phyloP scores from a whole-genome alignment of 2,329 filamentous ascomycete species.

The Ophiostoma ulmi region DNA sequence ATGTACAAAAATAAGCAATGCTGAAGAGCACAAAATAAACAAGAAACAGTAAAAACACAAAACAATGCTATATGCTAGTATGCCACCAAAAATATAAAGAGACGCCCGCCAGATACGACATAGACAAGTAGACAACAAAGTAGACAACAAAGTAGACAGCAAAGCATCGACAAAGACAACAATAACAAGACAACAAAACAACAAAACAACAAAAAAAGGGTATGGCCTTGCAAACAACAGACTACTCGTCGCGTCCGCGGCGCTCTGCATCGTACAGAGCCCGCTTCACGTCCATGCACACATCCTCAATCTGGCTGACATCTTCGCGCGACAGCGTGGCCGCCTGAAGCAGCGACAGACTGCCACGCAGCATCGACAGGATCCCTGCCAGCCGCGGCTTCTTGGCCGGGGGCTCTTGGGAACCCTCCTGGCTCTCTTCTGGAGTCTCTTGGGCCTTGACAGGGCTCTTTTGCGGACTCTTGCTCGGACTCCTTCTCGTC shows the following conservation, averaged over 20 bases:
- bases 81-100: not conserved
- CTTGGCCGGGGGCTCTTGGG: conserved; percentile 19
- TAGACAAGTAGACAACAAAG: not conserved
- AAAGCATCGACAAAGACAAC: not conserved
- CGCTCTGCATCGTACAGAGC: conserved; percentile 67
- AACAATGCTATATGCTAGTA: conserved; percentile 12
- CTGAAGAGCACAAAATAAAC: not conserved
- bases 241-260: conserved; percentile 42
- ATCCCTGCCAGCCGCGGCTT: conserved; percentile 45
- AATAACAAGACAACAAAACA: not conserved
- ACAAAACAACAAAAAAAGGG: not conserved
- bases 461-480: not conserved
- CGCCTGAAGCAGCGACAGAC: conserved; percentile 55
- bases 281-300: conserved; percentile 72
- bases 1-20: not conserved
- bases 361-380: conserved; percentile 47
- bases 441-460: not conserved
- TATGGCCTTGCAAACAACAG: conserved; percentile 12
- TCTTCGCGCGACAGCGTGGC: conserved; percentile 59
- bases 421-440: not conserved
- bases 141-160: not conserved
- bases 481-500: not conserved
- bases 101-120: not conserved
- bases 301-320: conserved; percentile 67
- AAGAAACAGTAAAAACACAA: not conserved